Percentiles rank a stretch among this genome's conserved stretches.
These are phyloP conservation scores for Beta corolliflora DNA, from an alignment of 179 eudicot genomes.

Conservation along the genomic window DNA sequence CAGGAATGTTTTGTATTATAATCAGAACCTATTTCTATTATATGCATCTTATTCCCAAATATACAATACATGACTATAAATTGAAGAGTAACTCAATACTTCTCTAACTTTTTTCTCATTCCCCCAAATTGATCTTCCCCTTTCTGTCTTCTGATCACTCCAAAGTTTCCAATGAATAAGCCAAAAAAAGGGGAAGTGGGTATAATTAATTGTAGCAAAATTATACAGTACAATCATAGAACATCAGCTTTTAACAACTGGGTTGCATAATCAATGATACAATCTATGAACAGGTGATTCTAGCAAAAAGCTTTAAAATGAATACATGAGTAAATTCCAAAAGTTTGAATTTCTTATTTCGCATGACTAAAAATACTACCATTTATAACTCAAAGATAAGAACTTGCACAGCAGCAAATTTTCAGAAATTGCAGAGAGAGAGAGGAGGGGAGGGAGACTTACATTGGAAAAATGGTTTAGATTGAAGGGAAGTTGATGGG, in stretches of 20 bases:
- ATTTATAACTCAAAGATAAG: background rate
- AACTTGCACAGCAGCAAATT: background rate
- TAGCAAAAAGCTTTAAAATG: background rate
- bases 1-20: no score
- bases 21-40: no score
- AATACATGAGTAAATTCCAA: background rate
- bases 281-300: background rate
- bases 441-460: constrained; percentile 23
- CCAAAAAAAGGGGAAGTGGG: background rate
- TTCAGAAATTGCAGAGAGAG: background rate
- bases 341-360: background rate
- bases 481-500: constrained; percentile 22
- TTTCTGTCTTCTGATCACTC: background rate
- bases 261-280: background rate
- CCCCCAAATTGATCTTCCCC: background rate
- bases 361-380: background rate
- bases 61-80: no score
- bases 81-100: background rate
- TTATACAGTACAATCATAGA: background rate
- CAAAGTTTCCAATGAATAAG: background rate
- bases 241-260: background rate
- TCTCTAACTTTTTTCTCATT: background rate
- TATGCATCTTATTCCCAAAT: no score
- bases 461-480: constrained; percentile 22
- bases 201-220: background rate